phyloP scores from a whole-genome alignment of 768 basidiomycete genomes.

The Stropharia rugosoannulata region DNA sequence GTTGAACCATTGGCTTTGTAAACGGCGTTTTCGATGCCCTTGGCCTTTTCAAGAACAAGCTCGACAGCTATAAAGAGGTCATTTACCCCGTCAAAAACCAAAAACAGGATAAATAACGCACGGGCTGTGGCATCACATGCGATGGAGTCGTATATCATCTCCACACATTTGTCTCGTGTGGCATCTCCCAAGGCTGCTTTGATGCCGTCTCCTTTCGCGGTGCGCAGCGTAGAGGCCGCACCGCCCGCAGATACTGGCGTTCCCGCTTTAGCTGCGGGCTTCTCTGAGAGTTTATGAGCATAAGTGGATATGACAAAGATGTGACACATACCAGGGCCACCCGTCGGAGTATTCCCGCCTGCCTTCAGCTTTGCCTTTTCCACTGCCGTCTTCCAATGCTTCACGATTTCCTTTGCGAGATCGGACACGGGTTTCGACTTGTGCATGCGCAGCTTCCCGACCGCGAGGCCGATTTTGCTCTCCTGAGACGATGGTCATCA shows the following conservation, averaged over 20 bases:
- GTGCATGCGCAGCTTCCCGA: constrained; percentile 84
- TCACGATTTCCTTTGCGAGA: constrained; percentile 87
- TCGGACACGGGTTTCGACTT: constrained; percentile 71
- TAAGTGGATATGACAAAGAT: neutral
- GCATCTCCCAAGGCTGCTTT: constrained; percentile 60
- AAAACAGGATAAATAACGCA: constrained; percentile 41
- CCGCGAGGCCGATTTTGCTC: constrained; percentile 89
- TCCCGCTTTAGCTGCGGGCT: constrained; percentile 29
- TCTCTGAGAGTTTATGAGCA: constrained; percentile 17
- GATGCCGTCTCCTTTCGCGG: constrained; percentile 71
- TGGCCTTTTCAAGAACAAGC: constrained; percentile 63
- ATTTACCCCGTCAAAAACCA: neutral
- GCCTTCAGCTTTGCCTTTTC: constrained; percentile 55
- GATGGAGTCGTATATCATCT: constrained; percentile 90
- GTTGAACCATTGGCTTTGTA: constrained; percentile 42
- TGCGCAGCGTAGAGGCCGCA: constrained; percentile 39
- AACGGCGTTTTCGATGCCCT: constrained; percentile 72
- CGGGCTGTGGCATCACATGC: constrained; percentile 85
- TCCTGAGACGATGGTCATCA: constrained; percentile 50
- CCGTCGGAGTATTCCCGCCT: constrained; percentile 5
- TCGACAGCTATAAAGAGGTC: constrained; percentile 56
- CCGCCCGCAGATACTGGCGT: constrained; percentile 35
- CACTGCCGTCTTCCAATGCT: constrained; percentile 88
- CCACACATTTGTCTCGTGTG: constrained; percentile 84
- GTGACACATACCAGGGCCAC: constrained; percentile 5